Evolutionary conservation across 164 flowering plant genomes (phyloP).

Genomic region (Amborella trichopoda): DNA sequence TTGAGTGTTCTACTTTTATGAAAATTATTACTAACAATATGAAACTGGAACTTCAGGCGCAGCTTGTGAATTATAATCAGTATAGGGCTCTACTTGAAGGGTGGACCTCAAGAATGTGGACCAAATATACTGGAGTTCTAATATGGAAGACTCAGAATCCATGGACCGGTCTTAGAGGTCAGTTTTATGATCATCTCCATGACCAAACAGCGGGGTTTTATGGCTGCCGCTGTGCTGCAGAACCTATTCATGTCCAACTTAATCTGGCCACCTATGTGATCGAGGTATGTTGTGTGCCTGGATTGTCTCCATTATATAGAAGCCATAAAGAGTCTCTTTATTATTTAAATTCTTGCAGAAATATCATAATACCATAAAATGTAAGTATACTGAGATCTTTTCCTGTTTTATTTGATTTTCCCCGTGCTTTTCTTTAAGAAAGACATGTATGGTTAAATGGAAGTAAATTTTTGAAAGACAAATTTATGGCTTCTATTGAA

Average conservation of each 20-base stretch:
- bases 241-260: conserved; percentile 92
- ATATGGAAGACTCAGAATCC: conserved; percentile 98
- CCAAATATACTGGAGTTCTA: conserved; percentile 80
- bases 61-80: conserved; percentile 82
- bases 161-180: conserved; percentile 98
- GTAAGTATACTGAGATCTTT: no score
- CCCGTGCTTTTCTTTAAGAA: no score
- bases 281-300: conserved; percentile 37
- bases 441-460: no score
- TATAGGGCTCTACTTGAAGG: conserved; percentile 95
- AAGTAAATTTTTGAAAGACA: no score
- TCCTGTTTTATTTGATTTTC: no score
- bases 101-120: conserved; percentile 98
- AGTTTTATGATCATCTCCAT: conserved; percentile 94
- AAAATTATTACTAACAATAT: no score
- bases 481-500: no score
- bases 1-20: no score
- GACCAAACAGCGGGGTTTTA: conserved; percentile 96
- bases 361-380: no score
- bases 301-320: background rate
- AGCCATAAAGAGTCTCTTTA: no score
- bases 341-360: no score
- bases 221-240: conserved; percentile 93
- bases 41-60: conserved; percentile 58
- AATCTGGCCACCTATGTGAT: conserved; percentile 68